phyloP scores from a whole-genome alignment of 2,329 filamentous ascomycete species.

The Mycosphaerella arachidis region DNA sequence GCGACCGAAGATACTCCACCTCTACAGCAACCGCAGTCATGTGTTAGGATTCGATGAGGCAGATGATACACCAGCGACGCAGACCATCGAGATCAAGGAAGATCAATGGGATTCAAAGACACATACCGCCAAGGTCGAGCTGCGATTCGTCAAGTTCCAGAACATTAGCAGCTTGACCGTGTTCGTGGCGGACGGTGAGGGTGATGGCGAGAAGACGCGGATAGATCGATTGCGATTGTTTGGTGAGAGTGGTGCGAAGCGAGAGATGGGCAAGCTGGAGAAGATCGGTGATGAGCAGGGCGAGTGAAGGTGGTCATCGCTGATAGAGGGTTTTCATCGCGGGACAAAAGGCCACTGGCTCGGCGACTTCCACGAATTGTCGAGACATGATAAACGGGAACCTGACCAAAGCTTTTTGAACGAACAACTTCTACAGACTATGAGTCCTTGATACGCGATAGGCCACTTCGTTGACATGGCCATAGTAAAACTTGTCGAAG shows the following conservation, averaged over 20 bases:
- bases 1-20: constrained; percentile 74
- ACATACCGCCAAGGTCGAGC: constrained; percentile 49
- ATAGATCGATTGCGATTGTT: constrained; percentile 75
- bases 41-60: constrained; percentile 95
- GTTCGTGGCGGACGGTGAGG: constrained; percentile 78
- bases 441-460: too few relatives aligned
- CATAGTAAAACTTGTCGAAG: too few relatives aligned
- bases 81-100: constrained; percentile 68
- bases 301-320: constrained; percentile 2
- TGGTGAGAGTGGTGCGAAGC: constrained; percentile 86
- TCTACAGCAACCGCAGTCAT: constrained; percentile 84
- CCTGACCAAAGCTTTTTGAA: too few relatives aligned
- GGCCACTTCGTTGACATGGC: too few relatives aligned
- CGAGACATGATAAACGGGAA: too few relatives aligned
- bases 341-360: too few relatives aligned
- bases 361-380: too few relatives aligned
- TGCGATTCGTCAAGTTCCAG: constrained; percentile 97
- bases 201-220: constrained; percentile 79
- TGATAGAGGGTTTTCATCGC: too few relatives aligned
- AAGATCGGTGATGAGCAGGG: constrained; percentile 74
- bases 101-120: constrained; percentile 66
- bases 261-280: constrained; percentile 89
- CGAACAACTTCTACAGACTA: too few relatives aligned
- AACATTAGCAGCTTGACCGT: constrained; percentile 81
- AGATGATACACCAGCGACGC: constrained; percentile 76